Evolutionary conservation across 352 stramenopile species (phyloP), one percentile per base, ranked within the genome.

Genomic region (Phytopythium boreale): DNA sequence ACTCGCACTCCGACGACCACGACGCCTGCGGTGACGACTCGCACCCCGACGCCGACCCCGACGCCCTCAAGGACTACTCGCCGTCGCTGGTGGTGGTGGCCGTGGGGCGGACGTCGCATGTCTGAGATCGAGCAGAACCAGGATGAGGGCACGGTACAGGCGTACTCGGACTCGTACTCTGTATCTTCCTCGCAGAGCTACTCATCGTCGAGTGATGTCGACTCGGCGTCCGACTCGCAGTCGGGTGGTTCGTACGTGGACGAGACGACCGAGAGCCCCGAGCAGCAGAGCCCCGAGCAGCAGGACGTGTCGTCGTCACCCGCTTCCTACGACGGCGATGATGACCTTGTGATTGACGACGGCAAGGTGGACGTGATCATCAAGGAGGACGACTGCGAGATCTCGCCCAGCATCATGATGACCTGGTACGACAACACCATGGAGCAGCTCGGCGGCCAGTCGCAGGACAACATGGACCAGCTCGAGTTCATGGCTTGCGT

Each of bases 401-500:
- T 57, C 0, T 68, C 74, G 26, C 73, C 71, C 14, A 50, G 72
- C 61, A 56, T 57, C 9, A 73, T 85, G 4, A 64, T 70, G 2
- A 62, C 64, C 19, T 85, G 74, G 74, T 85, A 85, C 55, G 56
- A 80, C 14, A 64, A 71, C 46, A 77, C 72, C 3, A 60, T 69
- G 55, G 20, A 67, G 49, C 55, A 59, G 2, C 72, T 82, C 61
- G 74, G 76, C 24, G 74, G 72, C 2, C 49, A 74, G 29, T 68
- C 65, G n/a, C 39, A 68, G 29, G 64, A 77, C 15, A 65, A 63
- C 39, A 78, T 74, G 39, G 75, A 66, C 6, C 77, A 88, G 53
- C 66, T 88, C 26, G 79, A 88, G 62, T 71, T 71, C 55, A 82
- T 87, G 68, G 34, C 70, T 53, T 84, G 79, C 39, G 72, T 85